Conservation (phyloP, 2,329 filamentous ascomycete genomes). For the Exophiala lecanii-corni region DNA sequence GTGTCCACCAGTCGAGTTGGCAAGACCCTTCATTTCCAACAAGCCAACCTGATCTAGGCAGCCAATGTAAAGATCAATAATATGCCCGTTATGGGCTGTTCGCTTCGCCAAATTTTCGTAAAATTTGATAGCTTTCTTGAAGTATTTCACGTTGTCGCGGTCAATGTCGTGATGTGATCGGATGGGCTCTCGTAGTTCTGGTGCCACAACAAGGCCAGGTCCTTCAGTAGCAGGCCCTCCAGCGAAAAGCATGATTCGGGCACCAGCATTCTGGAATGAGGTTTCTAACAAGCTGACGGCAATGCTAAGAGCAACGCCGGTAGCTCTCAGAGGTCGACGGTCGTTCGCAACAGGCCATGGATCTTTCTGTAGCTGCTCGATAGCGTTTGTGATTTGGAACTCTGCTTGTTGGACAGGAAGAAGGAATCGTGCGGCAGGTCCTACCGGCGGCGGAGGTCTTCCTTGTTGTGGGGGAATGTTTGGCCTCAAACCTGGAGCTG, state of each 20-base stretch:
- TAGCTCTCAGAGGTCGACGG: slow-evolving; percentile 83
- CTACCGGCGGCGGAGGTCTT: slow-evolving; percentile 67
- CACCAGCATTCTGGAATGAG: slow-evolving; percentile 92
- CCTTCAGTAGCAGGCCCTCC: slow-evolving; percentile 94
- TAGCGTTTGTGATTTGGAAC: slow-evolving; percentile 91
- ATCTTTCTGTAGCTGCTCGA: slow-evolving; percentile 93
- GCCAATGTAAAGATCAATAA: slow-evolving; percentile 95
- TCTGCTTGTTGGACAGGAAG: slow-evolving; percentile 93
- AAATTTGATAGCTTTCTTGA: slow-evolving; percentile 98
- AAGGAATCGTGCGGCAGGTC: slow-evolving; percentile 82
- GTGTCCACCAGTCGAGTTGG: slow-evolving; percentile 93
- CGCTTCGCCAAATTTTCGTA: slow-evolving; percentile 93
- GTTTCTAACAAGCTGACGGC: slow-evolving; percentile 89
- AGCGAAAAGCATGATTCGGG: slow-evolving; percentile 94
- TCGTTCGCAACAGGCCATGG: slow-evolving; percentile 97
- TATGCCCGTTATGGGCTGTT: slow-evolving; percentile 91
- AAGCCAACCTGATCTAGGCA: slow-evolving; percentile 96
- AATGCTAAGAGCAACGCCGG: slow-evolving; percentile 92
- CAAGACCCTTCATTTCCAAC: slow-evolving; percentile 94
- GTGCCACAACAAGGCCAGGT: slow-evolving; percentile 92
- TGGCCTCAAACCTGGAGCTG: slow-evolving; percentile 67
- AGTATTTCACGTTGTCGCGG: slow-evolving; percentile 98
- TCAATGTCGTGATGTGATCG: slow-evolving; percentile 98
- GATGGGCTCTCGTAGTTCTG: slow-evolving; percentile 92
- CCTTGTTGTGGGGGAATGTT: slow-evolving; percentile 67